Evolutionary conservation across 441 rosid genomes (phyloP), one percentile per base, ranked within the genome.

Genomic region (Jatropha podagrica): DNA sequence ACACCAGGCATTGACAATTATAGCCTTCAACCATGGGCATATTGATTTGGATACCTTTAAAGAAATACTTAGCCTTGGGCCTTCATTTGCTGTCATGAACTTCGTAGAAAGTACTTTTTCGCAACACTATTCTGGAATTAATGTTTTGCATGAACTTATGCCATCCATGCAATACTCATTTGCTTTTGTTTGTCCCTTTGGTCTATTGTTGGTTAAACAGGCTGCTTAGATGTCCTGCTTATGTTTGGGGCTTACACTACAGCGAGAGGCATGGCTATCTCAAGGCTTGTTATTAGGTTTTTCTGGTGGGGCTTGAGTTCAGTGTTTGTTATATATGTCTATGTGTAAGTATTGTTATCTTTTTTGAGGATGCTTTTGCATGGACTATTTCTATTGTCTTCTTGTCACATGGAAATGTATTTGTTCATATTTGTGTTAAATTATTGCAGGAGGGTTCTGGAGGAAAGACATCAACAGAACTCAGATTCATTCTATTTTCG

Each of bases 251-350:
- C 99, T 49, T 97, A 97, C 84, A 78, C 88, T 72, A 88, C 95
- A 44, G 90, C 98, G 18, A 89, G 99, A 86, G 99, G 94, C 88
- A 95, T 97, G 99, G 99, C 99, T 74, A 90, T 97, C 81, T 95
- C 99, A 59, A 90, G 99, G 85, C 86, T 97, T 74, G 87, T 97
- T 80, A 95, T 97, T 79, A 85, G 88, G 81, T 95, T 97, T 79
- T 86, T 95, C 79, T 97, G 99, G 99, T 86, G 91, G 85, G 97
- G 91, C 70, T 79, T 84, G 89, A 83, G 82, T 77, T 89, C 99
- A 54, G 97, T 70, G 72, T 85, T 87, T 78, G 89, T 92, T 80
- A 86, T 91, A 79, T 97, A 92, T 82, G 76, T 89, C 76, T 97
- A 89, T 78, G 83, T 93, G 99, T 97, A 87, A 78, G 99, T 90